Base-by-base conservation (phyloP, 352 stramenopile species). In the Globisporangium irregulare region DNA sequence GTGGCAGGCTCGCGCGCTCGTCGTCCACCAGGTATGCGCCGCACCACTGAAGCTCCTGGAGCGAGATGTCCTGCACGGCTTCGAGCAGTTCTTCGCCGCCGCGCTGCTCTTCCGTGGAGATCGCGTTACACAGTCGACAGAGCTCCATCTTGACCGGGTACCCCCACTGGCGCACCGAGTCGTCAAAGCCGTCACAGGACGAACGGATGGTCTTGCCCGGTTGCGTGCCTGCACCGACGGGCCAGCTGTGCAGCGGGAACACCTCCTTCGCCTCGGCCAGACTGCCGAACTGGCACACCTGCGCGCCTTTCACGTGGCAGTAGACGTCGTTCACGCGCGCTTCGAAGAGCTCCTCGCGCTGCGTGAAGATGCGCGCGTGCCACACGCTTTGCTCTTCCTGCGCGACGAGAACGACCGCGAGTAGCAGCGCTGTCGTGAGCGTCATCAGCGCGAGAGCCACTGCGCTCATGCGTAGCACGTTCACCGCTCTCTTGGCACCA, bases 121-220 rank as follows among this genome's bases (percentile, higher is more conserved):
- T 75, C 60, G 71, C 77, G 3, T 66, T 25, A 56, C 78, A 86
- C 2, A 84, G 59, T 29, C 70, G 69, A 59, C 78, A 86, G 41
- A 86, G 61, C 68, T 82, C 54, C 76, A 86, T 86, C 65, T 84
- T 86, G 70, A 59, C 69, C 32, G 80, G 78, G 46, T 84, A 86
- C 10, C 64, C 78, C 78, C 76, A 84, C 57, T 76, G 74, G 15
- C 74, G 76, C 62, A 85, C 76, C 27, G 67, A 67, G 48, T 77
- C 67, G 32, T 81, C 66, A 59, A 82, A 84, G 8, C 76, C 68
- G 43, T 86, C 74, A 48, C 78, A 84, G 10, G 64, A 72, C 1
- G 74, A 76, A 9, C 60, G 63, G 15, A 86, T 71, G 15, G 59
- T 56, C 27, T 72, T 67, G 10, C 76, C 75, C 0, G 76, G 76